Base-by-base conservation (phyloP, 163 green algal genomes). In the Scenedesmus sp. region DNA sequence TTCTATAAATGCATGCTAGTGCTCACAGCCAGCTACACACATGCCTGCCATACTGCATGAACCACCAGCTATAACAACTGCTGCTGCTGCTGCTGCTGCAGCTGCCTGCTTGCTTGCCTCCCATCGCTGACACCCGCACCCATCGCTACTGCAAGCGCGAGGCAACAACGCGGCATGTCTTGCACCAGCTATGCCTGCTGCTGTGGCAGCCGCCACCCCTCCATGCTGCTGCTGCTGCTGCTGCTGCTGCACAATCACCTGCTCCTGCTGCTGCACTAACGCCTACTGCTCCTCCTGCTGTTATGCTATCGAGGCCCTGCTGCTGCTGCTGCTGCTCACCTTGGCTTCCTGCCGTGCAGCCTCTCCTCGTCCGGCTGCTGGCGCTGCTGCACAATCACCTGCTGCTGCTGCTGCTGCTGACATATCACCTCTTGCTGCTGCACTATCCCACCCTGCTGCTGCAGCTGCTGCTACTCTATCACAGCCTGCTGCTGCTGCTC, bases 341-440 rank as follows among this genome's bases (percentile, higher is more conserved):
- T 97, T 1, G 94, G 94, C 86, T 96, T 97, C 12, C 93, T 70
- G 7, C 93, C 93, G 6, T 46, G 60, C 9, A 95, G 93, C 91
- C 96, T 96, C 86, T 98, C 97, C 56, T 97, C 92, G 59, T 99
- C 97, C 1, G 95, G 94, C 66, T 98, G 94, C 82, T 97, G 97
- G 5, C 98, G 94, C 66, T 34, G 2, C 26, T 34, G 16, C 6
- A 5, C 16, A 1, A 34, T 76, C 66, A 34, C 16, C 66, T 34
- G 66, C 70, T 79, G 70, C 70, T 52, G 70, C 70, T 52, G 18
- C 70, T 79, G 70, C 70, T 79, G 70, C 70, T n/a, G 4, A 4
- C 66, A 26, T 46, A 46, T 46, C 34, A 46, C 34, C 66, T 76
- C 23, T 23, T 79, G 70, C 70, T 79, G 70, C 70, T 79, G 70